Percentiles rank a stretch among this genome's conserved stretches.
Conservation (phyloP, 768 basidiomycete species). For the Kwoniella europaea region DNA sequence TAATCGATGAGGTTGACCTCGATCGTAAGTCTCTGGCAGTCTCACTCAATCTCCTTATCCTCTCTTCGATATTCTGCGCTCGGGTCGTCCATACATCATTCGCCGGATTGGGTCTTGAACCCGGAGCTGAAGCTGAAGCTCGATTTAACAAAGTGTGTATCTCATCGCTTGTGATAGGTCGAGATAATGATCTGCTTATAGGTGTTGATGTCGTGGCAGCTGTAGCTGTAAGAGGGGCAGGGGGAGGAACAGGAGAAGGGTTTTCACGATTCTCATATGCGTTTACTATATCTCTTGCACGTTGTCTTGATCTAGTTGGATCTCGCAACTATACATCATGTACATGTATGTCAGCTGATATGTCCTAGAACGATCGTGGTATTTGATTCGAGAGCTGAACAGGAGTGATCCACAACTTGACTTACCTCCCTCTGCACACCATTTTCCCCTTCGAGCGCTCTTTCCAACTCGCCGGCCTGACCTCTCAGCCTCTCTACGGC, state of each 20-base stretch:
- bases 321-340: conserved; percentile 6
- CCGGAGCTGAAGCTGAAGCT: conserved; percentile 12
- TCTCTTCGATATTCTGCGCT: conserved; percentile 17
- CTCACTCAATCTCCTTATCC: conserved; percentile 21
- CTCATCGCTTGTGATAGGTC: conserved; percentile 24
- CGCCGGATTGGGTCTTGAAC: neutral
- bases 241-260: conserved; percentile 3
- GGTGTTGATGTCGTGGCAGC: conserved; percentile 2
- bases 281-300: conserved; percentile 9
- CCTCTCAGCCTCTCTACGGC: conserved; percentile 38
- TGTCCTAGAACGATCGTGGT: too few relatives aligned
- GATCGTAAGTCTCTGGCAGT: conserved; percentile 17
- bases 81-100: conserved; percentile 9
- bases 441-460: conserved; percentile 19
- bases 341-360: neutral
- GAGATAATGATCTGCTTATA: neutral
- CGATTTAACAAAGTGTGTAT: conserved; percentile 20
- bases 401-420: neutral
- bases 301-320: conserved; percentile 10
- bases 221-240: neutral
- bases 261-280: conserved; percentile 20
- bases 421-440: neutral
- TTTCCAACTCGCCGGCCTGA: conserved; percentile 34
- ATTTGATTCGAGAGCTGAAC: neutral
- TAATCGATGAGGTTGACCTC: conserved; percentile 1